Percentiles rank a stretch among this genome's conserved stretches.
Evolutionary conservation across 2,329 filamentous ascomycete genomes (phyloP).

Genomic region (Cucurbitaria berberidis): DNA sequence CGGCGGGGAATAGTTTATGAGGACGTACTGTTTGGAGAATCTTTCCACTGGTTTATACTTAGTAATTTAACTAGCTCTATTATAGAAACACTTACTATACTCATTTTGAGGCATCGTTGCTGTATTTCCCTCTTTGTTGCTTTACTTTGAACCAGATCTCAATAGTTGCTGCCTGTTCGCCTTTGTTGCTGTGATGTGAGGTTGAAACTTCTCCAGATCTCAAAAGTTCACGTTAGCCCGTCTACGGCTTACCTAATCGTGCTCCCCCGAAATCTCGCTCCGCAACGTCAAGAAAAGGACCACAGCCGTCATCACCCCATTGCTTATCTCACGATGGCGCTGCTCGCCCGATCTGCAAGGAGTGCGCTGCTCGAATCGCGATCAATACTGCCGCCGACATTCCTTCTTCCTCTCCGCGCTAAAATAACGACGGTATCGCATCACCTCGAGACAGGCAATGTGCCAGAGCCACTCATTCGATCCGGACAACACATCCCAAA

Average conservation of each 20-base stretch:
- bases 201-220: slow-evolving; percentile 25
- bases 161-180: too few species aligned
- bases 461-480: slow-evolving; percentile 54
- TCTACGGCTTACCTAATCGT: slow-evolving; percentile 23
- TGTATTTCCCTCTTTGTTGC: too few species aligned
- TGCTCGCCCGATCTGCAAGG: slow-evolving; percentile 62
- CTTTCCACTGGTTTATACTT: too few species aligned
- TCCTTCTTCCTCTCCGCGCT: slow-evolving; percentile 60
- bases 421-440: slow-evolving; percentile 52
- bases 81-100: slow-evolving; percentile 76
- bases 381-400: slow-evolving; percentile 57
- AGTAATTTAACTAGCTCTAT: too few species aligned
- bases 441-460: slow-evolving; percentile 45
- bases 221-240: slow-evolving; percentile 26
- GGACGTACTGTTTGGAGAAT: slow-evolving; percentile 64
- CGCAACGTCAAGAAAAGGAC: slow-evolving; percentile 17
- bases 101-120: slow-evolving; percentile 76
- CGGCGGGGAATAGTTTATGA: slow-evolving; percentile 11
- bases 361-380: slow-evolving; percentile 69
- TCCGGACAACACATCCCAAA: slow-evolving; percentile 50
- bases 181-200: slow-evolving; percentile 10
- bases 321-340: slow-evolving; percentile 37
- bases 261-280: slow-evolving; percentile 21
- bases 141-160: too few species aligned
- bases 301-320: slow-evolving; percentile 17